phyloP scores from a whole-genome alignment of 164 flowering plant genomes.

The Liquidambar formosana region DNA sequence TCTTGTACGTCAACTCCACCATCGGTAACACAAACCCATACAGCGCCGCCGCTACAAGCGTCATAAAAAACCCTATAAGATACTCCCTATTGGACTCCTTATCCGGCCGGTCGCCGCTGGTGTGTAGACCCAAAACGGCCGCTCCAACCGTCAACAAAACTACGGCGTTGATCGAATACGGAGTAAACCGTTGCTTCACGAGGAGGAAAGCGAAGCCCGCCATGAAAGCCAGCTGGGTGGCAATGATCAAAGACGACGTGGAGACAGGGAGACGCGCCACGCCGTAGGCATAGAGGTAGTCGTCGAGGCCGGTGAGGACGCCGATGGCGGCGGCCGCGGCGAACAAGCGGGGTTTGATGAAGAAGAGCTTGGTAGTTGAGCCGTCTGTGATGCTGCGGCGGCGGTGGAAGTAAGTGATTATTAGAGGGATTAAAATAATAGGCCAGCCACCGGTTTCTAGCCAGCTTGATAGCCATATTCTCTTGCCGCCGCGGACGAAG shows the following conservation, averaged over 20 bases:
- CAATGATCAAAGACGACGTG: slow-evolving; percentile 44
- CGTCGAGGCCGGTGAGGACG: slow-evolving; percentile 37
- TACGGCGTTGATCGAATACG: slow-evolving; percentile 47
- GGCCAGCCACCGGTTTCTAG: slow-evolving; percentile 60
- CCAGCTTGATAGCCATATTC: slow-evolving; percentile 56
- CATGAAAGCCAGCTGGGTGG: slow-evolving; percentile 56
- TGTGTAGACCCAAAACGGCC: slow-evolving; percentile 39
- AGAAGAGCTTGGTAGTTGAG: slow-evolving; percentile 20
- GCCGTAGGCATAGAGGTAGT: slow-evolving; percentile 56
- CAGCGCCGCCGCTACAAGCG: slow-evolving; percentile 37
- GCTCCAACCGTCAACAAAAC: slow-evolving; percentile 46
- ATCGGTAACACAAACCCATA: slow-evolving; percentile 43
- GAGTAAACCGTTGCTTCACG: slow-evolving; percentile 53
- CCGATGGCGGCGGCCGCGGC: slow-evolving; percentile 40
- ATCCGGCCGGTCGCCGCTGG: slow-evolving; percentile 33
- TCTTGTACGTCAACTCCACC: slow-evolving; percentile 45
- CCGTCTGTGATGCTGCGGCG: slow-evolving; percentile 9
- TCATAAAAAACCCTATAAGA: slow-evolving; percentile 40
- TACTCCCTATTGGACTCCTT: slow-evolving; percentile 31
- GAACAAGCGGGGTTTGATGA: slow-evolving; percentile 26
- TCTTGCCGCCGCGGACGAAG: slow-evolving; percentile 58
- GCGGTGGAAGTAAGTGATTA: slow-evolving; percentile 25
- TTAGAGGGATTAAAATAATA: slow-evolving; percentile 43
- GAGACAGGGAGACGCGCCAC: slow-evolving; percentile 52
- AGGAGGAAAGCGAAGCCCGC: slow-evolving; percentile 48